Conservation (phyloP, 257 asterid genomes). For the Plantago ovata region DNA sequence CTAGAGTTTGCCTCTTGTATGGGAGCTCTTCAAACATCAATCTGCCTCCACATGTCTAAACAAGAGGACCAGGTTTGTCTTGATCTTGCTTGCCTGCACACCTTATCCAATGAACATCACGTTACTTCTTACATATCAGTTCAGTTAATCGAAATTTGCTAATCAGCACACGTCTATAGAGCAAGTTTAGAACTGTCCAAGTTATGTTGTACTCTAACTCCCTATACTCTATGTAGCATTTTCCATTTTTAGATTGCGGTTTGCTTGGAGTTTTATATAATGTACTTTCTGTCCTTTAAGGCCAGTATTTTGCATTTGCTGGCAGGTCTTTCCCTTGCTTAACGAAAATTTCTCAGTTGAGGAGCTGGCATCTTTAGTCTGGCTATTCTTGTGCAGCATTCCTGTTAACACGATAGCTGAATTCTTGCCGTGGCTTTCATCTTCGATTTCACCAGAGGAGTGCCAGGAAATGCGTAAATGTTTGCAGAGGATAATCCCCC, state of each 20-base stretch:
- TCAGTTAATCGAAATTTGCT: too few species aligned
- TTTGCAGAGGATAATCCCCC: constrained; percentile 77
- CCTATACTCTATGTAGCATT: not conserved
- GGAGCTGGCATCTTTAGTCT: constrained; percentile 94
- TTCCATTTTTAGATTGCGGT: not conserved
- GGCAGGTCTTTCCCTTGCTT: constrained; percentile 85
- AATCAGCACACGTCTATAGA: too few species aligned
- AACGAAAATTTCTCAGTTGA: constrained; percentile 83
- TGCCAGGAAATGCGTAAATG: constrained; percentile 84
- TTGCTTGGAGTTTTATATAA: constrained; percentile 3
- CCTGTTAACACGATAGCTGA: constrained; percentile 99
- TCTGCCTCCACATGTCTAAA: constrained; percentile 98
- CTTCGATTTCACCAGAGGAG: constrained; percentile 81
- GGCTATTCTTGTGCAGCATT: constrained; percentile 98
- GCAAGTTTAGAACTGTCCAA: too few species aligned
- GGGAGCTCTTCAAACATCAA: constrained; percentile 91
- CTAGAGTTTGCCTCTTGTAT: constrained; percentile 97
- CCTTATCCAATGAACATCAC: constrained; percentile 6
- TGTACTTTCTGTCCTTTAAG: constrained; percentile 14
- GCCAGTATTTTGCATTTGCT: constrained; percentile 14
- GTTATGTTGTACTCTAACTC: not conserved
- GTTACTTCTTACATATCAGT: constrained; percentile 14
- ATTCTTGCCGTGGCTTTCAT: constrained; percentile 96
- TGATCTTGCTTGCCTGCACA: constrained; percentile 13
- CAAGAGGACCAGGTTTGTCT: constrained; percentile 93